Evolutionary conservation across 1,139 yeast genomes (phyloP).

Genomic region (Lodderomyces orthopsilosis): DNA sequence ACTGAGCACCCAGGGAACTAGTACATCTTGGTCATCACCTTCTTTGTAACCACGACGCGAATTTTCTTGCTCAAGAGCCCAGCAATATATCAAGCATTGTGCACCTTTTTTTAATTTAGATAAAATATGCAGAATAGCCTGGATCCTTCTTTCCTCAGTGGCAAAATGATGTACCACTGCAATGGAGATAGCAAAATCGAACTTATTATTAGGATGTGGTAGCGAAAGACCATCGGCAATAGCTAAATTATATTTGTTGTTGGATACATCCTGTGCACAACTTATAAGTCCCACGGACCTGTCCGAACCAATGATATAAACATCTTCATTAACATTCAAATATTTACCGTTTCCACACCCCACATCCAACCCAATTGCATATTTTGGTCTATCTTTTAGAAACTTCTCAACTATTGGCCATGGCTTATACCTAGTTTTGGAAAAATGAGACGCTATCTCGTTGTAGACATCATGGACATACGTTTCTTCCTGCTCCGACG

Average conservation of each 20-base stretch:
- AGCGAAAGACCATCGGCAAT: constrained; percentile 75
- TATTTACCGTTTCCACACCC: constrained; percentile 99
- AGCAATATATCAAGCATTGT: constrained; percentile 76
- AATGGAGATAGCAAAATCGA: constrained; percentile 91
- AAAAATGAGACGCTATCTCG: constrained; percentile 88
- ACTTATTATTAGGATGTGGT: constrained; percentile 59
- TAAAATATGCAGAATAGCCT: constrained; percentile 69
- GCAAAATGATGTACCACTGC: constrained; percentile 97
- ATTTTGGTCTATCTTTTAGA: constrained; percentile 35
- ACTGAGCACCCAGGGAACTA: constrained; percentile 90
- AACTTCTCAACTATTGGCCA: constrained; percentile 94
- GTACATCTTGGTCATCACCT: constrained; percentile 88
- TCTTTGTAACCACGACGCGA: constrained; percentile 86
- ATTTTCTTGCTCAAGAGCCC: constrained; percentile 92
- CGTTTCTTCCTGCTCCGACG: constrained; percentile 63
- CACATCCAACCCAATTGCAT: constrained; percentile 59
- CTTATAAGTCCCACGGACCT: constrained; percentile 71
- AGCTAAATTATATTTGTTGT: constrained; percentile 36
- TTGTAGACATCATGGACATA: constrained; percentile 90
- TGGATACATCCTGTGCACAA: constrained; percentile 60
- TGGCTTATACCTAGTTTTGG: constrained; percentile 91
- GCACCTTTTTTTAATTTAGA: constrained; percentile 60
- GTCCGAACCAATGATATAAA: constrained; percentile 80
- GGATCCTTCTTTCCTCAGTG: constrained; percentile 72
- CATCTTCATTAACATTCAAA: constrained; percentile 61